These are phyloP conservation scores for Postia placenta DNA, from an alignment of 768 basidiomycete species.

Conservation along the genomic window DNA sequence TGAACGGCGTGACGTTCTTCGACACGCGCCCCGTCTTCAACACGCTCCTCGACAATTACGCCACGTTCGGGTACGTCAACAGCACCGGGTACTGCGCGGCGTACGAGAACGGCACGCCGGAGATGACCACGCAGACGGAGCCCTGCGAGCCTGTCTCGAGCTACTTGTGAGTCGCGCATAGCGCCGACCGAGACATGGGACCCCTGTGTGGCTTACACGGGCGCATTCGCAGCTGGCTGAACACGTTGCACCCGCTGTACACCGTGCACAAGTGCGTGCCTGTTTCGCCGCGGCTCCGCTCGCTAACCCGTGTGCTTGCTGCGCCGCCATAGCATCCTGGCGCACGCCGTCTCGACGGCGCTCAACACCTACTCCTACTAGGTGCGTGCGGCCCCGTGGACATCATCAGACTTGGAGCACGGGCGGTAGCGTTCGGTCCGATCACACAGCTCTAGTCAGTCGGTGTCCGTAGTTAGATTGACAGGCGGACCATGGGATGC, in stretches of 20 bases:
- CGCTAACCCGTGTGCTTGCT: constrained; percentile 4
- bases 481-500: no score
- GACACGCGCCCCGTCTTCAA: constrained; percentile 57
- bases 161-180: constrained; percentile 48
- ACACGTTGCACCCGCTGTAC: constrained; percentile 54
- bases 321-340: constrained; percentile 34
- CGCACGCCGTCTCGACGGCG: constrained; percentile 43
- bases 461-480: neutral
- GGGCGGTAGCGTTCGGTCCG: neutral
- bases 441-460: neutral
- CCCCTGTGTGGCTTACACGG: neutral
- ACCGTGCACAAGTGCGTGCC: constrained; percentile 48
- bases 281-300: neutral
- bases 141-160: constrained; percentile 59
- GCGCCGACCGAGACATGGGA: neutral
- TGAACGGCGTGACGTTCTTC: constrained; percentile 43
- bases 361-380: constrained; percentile 28
- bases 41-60: constrained; percentile 44
- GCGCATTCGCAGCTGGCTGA: constrained; percentile 45
- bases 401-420: neutral
- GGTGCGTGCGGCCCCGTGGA: neutral
- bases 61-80: constrained; percentile 52
- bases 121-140: constrained; percentile 44
- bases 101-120: constrained; percentile 53
- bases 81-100: constrained; percentile 52